These are phyloP conservation scores for Neonectria hederae DNA, from an alignment of 2,329 filamentous ascomycete species.

Conservation along the genomic window DNA sequence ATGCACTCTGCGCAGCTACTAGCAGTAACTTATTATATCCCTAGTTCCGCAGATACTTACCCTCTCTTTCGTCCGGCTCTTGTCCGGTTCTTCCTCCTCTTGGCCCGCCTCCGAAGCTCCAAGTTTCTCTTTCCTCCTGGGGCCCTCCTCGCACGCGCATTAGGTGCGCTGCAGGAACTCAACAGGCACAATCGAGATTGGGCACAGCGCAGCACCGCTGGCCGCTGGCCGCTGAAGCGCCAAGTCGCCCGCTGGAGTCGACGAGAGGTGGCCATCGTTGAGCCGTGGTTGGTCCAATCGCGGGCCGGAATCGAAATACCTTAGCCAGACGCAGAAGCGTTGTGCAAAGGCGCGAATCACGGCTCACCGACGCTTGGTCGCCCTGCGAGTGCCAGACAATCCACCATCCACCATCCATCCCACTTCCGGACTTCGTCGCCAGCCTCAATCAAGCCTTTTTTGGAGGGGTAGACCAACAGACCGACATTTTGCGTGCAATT, in stretches of 20 bases:
- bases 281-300: constrained; percentile 37
- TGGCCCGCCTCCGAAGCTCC: too few species aligned
- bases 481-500: constrained; percentile 25
- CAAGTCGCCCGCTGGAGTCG: constrained; percentile 22
- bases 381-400: constrained; percentile 32
- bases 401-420: constrained; percentile 25
- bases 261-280: constrained; percentile 28
- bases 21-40: not conserved
- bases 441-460: constrained; percentile 24
- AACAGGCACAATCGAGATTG: constrained; percentile 40
- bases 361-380: constrained; percentile 25
- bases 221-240: constrained; percentile 33
- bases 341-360: constrained; percentile 31
- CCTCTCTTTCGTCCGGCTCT: not conserved
- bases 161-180: constrained; percentile 37
- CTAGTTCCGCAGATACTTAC: not conserved
- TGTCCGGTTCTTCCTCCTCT: not conserved
- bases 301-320: constrained; percentile 20
- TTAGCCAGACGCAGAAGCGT: constrained; percentile 6
- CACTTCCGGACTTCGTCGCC: not conserved
- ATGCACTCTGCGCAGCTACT: not conserved
- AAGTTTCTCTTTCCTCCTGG: not conserved
- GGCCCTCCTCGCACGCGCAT: not conserved
- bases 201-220: constrained; percentile 14
- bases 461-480: constrained; percentile 37